Evolutionary conservation across 2,329 filamentous ascomycete species (phyloP), one percentile per base, ranked within the genome.

Genomic region (Xylaria sp.): DNA sequence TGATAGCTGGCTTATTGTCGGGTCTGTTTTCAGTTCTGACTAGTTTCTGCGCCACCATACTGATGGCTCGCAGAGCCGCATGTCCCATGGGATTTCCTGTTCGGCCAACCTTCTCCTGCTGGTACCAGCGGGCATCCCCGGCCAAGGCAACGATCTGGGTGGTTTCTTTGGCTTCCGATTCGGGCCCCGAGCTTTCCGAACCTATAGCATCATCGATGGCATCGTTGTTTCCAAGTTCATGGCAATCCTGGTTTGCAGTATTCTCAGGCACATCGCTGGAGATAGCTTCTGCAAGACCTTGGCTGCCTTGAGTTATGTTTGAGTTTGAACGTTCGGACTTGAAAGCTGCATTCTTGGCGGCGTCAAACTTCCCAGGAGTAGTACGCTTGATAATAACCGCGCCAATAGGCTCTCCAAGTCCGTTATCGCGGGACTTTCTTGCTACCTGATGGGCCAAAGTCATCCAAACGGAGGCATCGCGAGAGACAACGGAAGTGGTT

Each of bases 31-130:
- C 87, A 51, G 86, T 83, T 45, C 86, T 83, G 42, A 89, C 87
- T 11, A 89, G 81, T 76, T 89, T 89, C 75, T 89, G 87, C 3
- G 92, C 92, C 65, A 96, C 90, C 89, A 96, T 93, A 77, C 90
- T 93, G 75, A 96, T 93, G 63, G 90, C 92, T 70, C 93, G 87
- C 78, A 95, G 87, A 6, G 92, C 90, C 21, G 91, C 88, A 76
- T 97, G 93, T 30, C 89, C 91, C 86, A 94, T 90, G 48, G 91
- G 88, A 76, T 96, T 95, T 73, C 90, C 91, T 7, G 84, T 84
- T 39, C 81, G 82, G 45, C 81, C 79, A 27, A 77, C 76, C 67
- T 79, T 79, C 63, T 79, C 84, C 81, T 87, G 85, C 50, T 85
- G 82, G 74, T 87, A 81, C 88, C 90, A 92, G 72, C 93, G 89